phyloP scores from a whole-genome alignment of 164 flowering plant genomes.

The Aristolochia fimbriata region DNA sequence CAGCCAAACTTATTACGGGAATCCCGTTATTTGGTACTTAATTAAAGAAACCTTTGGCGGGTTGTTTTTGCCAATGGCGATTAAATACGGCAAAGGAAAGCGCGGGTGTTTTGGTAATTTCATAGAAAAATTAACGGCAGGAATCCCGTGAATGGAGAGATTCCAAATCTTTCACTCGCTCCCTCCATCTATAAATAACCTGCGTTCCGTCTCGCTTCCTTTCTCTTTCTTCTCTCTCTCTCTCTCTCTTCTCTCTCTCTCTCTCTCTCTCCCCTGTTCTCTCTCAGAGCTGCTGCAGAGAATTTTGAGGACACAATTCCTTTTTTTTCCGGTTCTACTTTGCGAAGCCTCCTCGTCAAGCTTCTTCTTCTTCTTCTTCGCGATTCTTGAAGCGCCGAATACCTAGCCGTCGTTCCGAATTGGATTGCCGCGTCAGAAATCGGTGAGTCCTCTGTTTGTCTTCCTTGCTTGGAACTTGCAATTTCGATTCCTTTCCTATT shows the following conservation, averaged over 20 bases:
- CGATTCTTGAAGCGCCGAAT: background rate
- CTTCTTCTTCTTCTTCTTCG: background rate
- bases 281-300: background rate
- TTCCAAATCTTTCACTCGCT: background rate
- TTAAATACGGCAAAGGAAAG: background rate
- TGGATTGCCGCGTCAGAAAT: background rate
- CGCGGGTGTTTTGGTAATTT: background rate
- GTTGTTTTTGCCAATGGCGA: background rate
- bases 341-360: background rate
- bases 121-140: background rate
- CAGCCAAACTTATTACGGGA: no score
- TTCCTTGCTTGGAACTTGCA: no score
- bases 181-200: constrained; percentile 6
- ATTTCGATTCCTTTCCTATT: no score
- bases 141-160: constrained; percentile 3
- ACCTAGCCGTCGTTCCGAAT: background rate
- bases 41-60: no score
- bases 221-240: background rate
- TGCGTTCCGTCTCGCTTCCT: background rate
- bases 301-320: no score
- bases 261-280: background rate
- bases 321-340: no score
- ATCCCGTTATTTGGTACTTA: no score
- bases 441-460: no score
- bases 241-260: no score